Conservation (phyloP, 352 stramenopile genomes). For the Globisporangium rhizosaccharum region DNA sequence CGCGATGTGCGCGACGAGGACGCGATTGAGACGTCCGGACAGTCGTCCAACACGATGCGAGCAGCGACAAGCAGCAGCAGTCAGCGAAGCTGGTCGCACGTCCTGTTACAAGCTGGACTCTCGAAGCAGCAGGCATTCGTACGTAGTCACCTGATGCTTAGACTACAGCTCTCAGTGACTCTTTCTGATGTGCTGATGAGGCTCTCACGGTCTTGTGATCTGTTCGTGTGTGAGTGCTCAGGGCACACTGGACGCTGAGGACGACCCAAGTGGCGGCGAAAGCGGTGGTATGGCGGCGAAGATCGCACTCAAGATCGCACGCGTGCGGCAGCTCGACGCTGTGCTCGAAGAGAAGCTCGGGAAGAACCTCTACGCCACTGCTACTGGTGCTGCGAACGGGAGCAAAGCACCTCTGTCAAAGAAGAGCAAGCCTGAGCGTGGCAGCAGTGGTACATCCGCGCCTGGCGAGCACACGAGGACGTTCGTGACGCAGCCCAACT, state of each 20-base stretch:
- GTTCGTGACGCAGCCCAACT: not conserved
- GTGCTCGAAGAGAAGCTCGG: constrained; percentile 61
- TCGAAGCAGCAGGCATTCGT: constrained; percentile 67
- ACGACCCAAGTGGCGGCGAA: constrained; percentile 21
- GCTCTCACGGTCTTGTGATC: not conserved
- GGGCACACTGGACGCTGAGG: constrained; percentile 40
- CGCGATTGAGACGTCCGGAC: not conserved
- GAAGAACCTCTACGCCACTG: constrained; percentile 40
- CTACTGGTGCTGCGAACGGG: constrained; percentile 20
- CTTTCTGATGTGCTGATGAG: not conserved
- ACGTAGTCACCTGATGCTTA: constrained; percentile 8
- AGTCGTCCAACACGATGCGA: not conserved
- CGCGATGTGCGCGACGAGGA: constrained; percentile 35
- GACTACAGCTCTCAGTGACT: no score
- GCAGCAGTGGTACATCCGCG: not conserved
- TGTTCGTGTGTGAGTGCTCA: constrained; percentile 9
- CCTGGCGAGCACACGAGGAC: not conserved
- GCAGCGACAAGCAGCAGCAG: constrained; percentile 2
- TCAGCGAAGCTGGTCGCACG: constrained; percentile 45
- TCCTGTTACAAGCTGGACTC: constrained; percentile 57
- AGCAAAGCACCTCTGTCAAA: constrained; percentile 1
- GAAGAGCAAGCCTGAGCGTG: constrained; percentile 5
- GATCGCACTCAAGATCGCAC: constrained; percentile 69
- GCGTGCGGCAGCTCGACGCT: constrained; percentile 50
- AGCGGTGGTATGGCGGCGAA: constrained; percentile 31